Evolutionary conservation across 2,329 filamentous ascomycete genomes (phyloP).

Genomic region (Xylariaceae sp.): DNA sequence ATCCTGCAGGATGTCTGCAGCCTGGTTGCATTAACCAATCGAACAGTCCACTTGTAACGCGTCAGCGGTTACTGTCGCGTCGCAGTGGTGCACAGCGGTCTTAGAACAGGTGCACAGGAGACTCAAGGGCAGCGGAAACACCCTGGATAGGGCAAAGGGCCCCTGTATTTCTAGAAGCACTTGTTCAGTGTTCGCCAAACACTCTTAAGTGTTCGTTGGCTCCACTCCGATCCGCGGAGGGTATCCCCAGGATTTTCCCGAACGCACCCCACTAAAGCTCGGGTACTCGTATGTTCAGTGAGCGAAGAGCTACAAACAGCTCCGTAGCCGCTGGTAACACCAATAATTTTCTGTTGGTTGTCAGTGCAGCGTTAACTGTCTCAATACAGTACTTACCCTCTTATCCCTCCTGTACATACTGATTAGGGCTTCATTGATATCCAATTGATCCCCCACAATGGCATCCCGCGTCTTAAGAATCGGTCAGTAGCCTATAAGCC

Average conservation of each 20-base stretch:
- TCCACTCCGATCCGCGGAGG: conserved; percentile 22
- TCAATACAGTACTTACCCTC: neutral
- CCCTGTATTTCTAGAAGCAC: too few species aligned
- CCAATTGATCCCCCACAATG: conserved; percentile 53
- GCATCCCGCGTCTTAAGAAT: conserved; percentile 71
- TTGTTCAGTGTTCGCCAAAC: too few species aligned
- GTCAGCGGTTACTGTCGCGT: too few species aligned
- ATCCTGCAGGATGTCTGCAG: conserved; percentile 22
- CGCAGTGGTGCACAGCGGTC: too few species aligned
- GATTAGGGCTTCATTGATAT: neutral
- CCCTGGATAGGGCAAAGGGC: too few species aligned
- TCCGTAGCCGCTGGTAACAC: conserved; percentile 20
- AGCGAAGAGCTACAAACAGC: neutral
- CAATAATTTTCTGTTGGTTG: conserved; percentile 16
- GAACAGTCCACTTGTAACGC: too few species aligned
- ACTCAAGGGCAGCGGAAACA: too few species aligned
- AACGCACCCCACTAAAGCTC: conserved; percentile 20
- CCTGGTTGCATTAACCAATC: conserved; percentile 22
- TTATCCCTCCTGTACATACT: neutral
- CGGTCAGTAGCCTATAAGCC: conserved; percentile 52
- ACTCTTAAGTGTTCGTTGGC: too few species aligned
- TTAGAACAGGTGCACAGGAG: too few species aligned
- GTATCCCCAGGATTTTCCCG: neutral
- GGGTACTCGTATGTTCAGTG: conserved; percentile 1
- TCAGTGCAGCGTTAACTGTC: neutral